Evolutionary conservation across 345 rosid genomes (phyloP), one percentile per base, ranked within the genome.

Genomic region (Euphorbia lathyris): DNA sequence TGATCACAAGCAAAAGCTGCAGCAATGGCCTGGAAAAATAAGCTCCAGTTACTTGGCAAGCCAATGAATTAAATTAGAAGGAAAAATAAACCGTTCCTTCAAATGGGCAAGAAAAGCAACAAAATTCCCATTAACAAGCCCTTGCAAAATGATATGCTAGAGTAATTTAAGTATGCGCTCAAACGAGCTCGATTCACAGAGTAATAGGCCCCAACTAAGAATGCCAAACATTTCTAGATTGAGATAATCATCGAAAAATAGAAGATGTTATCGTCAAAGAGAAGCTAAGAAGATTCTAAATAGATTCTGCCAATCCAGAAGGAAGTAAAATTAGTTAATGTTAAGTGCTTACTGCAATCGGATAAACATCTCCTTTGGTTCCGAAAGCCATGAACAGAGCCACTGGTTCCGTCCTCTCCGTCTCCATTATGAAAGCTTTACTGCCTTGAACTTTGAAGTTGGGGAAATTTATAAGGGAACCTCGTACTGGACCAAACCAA

Each of bases 301-400:
- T 40, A 6, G 5, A 40, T 40, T 40, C 45, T 40, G 10, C 7
- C 1, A 40, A 40, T 40, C 45, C 11, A 9, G 22, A 3, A 6
- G 58, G 1, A 47, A 13, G 13, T 0, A 32, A 12, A 22, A 16
- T 29, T 40, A 38, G 11, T 16, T 32, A 7, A 9, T 10, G n/a
- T 23, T 23, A 4, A 47, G 29, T 11, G 66, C 69, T 70, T 83
- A 92, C 98, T 55, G 96, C 90, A 29, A 88, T 77, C 40, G 98
- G 96, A 72, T 83, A 82, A 16, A 87, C 92, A 81, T 90, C 98
- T 63, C 96, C 97, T 79, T 86, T 80, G 67, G 96, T 90, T 19
- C 98, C 97, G 19, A 93, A 93, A 71, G 92, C 93, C 86, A 93
- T 87, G 85, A 90, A 89, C 30, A 85, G 77, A 43, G 93, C 97